Percentiles rank a stretch among this genome's conserved stretches.
Conservation (phyloP, 345 rosid species). For the Eucalyptus erythrocorys region DNA sequence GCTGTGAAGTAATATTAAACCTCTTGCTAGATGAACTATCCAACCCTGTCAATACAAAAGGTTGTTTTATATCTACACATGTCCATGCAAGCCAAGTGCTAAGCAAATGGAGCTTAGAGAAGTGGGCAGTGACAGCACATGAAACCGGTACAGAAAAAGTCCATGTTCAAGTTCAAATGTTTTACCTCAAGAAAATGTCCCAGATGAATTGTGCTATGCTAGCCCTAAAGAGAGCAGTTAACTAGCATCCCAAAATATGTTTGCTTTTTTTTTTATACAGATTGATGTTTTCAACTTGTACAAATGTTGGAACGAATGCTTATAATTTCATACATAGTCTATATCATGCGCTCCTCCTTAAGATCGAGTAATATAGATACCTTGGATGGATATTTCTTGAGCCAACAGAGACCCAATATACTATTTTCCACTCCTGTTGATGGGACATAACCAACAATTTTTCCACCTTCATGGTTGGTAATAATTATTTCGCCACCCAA, state of each 20-base stretch:
- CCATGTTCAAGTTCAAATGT: neutral
- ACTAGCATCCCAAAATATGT: neutral
- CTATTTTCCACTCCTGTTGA: slow-evolving; percentile 20
- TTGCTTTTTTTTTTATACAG: neutral
- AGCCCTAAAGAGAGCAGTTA: neutral
- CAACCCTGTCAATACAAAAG: neutral
- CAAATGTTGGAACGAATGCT: neutral
- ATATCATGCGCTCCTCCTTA: neutral
- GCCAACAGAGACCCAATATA: slow-evolving; percentile 48
- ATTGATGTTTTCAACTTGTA: neutral
- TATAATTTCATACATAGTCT: neutral
- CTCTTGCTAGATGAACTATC: neutral
- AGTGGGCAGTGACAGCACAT: neutral
- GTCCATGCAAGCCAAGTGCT: neutral
- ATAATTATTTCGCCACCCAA: slow-evolving; percentile 42
- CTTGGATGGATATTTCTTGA: slow-evolving; percentile 39
- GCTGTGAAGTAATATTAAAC: neutral
- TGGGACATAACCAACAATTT: slow-evolving; percentile 20
- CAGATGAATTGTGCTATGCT: neutral
- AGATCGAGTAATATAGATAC: neutral
- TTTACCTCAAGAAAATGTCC: neutral
- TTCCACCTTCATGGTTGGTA: slow-evolving; percentile 41
- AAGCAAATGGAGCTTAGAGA: neutral
- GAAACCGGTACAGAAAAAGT: neutral
- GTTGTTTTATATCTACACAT: neutral